Conservation (phyloP, 805 yeast genomes). For the Wickerhamiella parazyma region DNA sequence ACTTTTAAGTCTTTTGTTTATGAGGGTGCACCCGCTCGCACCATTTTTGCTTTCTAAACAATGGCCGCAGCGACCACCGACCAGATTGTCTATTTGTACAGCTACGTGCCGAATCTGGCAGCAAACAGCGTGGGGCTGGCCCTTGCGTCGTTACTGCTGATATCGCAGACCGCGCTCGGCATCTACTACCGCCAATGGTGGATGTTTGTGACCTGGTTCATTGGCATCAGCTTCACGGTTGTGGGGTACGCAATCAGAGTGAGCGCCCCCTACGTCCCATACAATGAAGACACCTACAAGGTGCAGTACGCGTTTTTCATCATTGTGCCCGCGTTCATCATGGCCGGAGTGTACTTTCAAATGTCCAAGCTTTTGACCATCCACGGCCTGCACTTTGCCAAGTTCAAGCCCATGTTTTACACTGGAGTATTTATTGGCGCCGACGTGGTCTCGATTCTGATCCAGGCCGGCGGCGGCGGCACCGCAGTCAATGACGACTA, state of each 20-base stretch:
- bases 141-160: constrained; percentile 38
- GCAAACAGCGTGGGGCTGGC: constrained; percentile 48
- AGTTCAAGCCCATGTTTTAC: constrained; percentile 42
- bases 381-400: constrained; percentile 42
- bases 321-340: constrained; percentile 67
- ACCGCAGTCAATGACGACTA: constrained; percentile 36
- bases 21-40: too few species aligned
- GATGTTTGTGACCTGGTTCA: constrained; percentile 44
- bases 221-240: constrained; percentile 47
- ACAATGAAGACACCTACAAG: constrained; percentile 33
- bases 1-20: too few species aligned
- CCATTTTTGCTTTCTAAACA: background rate
- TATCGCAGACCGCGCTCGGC: constrained; percentile 32
- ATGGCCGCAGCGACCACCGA: background rate
- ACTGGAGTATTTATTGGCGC: constrained; percentile 51
- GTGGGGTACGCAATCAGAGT: constrained; percentile 56
- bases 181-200: constrained; percentile 44
- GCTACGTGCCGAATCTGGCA: constrained; percentile 34
- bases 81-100: constrained; percentile 7
- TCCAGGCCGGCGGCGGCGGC: constrained; percentile 74
- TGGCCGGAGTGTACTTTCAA: constrained; percentile 70
- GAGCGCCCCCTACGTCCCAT: constrained; percentile 29
- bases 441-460: constrained; percentile 47
- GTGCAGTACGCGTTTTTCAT: constrained; percentile 59
- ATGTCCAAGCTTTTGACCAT: constrained; percentile 54